Evolutionary conservation across 208 protist species (phyloP).

Genomic region (Acanthamoeba culbertsoni): DNA sequence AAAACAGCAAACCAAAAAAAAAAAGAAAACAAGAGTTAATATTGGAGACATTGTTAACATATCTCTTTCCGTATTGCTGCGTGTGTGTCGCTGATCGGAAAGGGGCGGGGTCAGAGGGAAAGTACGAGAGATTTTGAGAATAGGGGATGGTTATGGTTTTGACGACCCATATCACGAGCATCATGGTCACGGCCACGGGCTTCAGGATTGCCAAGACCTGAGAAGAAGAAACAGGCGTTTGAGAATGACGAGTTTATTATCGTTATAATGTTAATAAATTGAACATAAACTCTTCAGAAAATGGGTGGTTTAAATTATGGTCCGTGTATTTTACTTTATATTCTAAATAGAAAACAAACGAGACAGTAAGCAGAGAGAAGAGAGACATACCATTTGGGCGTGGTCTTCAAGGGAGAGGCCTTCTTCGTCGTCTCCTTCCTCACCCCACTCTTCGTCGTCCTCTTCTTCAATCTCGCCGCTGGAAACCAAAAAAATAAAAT

Average conservation of each 20-base stretch:
- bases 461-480: background rate
- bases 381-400: background rate
- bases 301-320: too few species aligned
- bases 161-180: constrained; percentile 42
- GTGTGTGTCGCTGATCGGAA: background rate
- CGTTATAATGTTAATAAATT: background rate
- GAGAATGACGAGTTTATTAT: background rate
- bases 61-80: background rate
- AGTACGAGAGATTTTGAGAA: constrained; percentile 4
- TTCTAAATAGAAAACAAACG: background rate
- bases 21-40: background rate
- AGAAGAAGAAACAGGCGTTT: background rate
- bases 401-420: background rate
- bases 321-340: too few species aligned
- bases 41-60: background rate
- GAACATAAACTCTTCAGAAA: background rate
- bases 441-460: constrained; percentile 35
- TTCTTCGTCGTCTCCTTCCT: background rate
- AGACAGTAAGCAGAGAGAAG: background rate
- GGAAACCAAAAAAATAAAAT: background rate
- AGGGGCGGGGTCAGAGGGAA: background rate
- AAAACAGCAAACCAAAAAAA: background rate
- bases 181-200: constrained; percentile 52
- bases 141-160: constrained; percentile 8
- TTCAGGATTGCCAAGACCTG: constrained; percentile 54